These are phyloP conservation scores for Paxillus rubicundulus DNA, from an alignment of 768 basidiomycete species.

Conservation along the genomic window DNA sequence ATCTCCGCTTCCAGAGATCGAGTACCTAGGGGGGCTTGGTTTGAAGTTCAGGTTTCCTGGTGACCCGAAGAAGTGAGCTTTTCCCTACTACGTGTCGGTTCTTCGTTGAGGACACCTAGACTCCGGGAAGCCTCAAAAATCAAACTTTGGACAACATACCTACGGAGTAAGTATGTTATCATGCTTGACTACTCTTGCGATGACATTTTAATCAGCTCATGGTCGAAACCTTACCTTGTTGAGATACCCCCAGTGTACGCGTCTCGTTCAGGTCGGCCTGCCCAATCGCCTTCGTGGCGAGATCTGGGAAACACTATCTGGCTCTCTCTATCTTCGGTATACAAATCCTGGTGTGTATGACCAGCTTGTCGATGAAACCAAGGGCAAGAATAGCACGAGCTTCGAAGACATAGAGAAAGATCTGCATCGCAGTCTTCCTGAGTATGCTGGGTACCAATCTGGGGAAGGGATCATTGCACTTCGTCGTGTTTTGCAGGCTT, in stretches of 20 bases:
- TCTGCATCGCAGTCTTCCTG: conserved; percentile 90
- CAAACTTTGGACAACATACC: conserved; percentile 91
- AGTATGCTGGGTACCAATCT: conserved; percentile 94
- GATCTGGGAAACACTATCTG: conserved; percentile 97
- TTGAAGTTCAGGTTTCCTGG: conserved; percentile 88
- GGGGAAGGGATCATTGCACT: conserved; percentile 83
- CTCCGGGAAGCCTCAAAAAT: conserved; percentile 90
- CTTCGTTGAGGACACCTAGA: conserved; percentile 38
- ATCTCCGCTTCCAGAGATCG: conserved; percentile 43
- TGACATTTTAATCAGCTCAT: conserved; percentile 53
- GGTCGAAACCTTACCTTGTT: conserved; percentile 94
- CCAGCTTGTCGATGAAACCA: conserved; percentile 69
- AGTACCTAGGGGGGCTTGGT: conserved; percentile 77
- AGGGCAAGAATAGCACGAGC: conserved; percentile 77
- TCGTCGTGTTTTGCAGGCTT: conserved; percentile 89
- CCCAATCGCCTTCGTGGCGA: conserved; percentile 94
- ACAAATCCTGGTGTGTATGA: conserved; percentile 82
- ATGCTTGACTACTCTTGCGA: conserved; percentile 6
- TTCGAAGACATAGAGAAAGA: conserved; percentile 99
- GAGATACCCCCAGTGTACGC: conserved; percentile 94
- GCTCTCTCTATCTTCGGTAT: conserved; percentile 88
- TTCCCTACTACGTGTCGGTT: neutral
- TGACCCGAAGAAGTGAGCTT: conserved; percentile 80
- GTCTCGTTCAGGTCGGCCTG: conserved; percentile 95
- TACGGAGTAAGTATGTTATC: conserved; percentile 52